Percentiles rank a stretch among this genome's conserved stretches.
phyloP scores from a whole-genome alignment of 495 filamentous ascomycete species.

The Aspergillus nidulans region DNA sequence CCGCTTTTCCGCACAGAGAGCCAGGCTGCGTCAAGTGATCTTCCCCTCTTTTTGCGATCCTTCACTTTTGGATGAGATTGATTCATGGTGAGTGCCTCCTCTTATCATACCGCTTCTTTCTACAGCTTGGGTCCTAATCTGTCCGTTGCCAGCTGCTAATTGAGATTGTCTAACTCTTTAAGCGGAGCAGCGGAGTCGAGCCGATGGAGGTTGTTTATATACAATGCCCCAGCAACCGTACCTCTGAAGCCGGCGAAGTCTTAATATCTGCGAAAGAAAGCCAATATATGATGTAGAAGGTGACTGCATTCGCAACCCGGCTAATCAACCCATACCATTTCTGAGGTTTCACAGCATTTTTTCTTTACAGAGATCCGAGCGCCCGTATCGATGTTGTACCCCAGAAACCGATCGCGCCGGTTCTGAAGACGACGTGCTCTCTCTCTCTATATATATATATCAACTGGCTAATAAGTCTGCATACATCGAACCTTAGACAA shows the following conservation, averaged over 20 bases:
- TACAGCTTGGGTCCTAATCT: background rate
- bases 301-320: no score
- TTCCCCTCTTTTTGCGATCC: background rate
- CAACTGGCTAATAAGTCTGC: no score
- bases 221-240: background rate
- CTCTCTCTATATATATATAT: no score
- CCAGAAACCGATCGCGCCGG: no score
- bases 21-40: constrained; percentile 10
- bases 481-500: background rate
- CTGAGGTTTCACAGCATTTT: no score
- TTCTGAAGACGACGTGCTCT: no score
- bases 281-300: no score
- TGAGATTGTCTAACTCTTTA: background rate
- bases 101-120: background rate
- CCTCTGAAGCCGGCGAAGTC: background rate
- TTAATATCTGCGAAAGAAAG: background rate
- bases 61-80: background rate
- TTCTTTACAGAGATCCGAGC: no score
- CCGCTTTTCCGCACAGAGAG: background rate
- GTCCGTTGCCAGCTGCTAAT: background rate
- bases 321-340: no score
- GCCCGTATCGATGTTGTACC: no score
- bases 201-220: background rate
- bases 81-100: background rate
- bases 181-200: background rate